phyloP scores from a whole-genome alignment of 441 rosid genomes.

The Adansonia grandidieri region DNA sequence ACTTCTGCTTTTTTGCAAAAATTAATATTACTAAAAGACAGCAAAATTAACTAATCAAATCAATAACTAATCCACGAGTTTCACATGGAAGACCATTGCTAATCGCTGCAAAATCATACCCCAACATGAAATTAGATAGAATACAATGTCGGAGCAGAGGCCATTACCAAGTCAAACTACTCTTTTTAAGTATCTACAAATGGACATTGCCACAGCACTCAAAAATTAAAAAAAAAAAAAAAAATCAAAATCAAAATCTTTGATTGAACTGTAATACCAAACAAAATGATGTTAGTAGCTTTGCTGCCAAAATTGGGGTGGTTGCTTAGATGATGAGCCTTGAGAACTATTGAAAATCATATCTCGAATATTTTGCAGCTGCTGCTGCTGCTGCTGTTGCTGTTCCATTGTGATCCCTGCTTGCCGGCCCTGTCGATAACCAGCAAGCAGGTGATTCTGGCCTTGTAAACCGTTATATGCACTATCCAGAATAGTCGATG shows the following conservation, averaged over 20 bases:
- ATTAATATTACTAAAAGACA: background rate
- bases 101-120: no score
- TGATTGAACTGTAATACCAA: background rate
- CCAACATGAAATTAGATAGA: no score
- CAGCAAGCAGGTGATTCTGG: conserved; percentile 34
- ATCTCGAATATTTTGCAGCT: conserved; percentile 30
- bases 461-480: conserved; percentile 29
- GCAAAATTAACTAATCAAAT: background rate
- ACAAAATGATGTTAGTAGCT: conserved; percentile 28
- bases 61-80: conserved; percentile 10
- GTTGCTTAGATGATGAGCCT: conserved; percentile 30
- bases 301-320: conserved; percentile 35
- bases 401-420: conserved; percentile 29
- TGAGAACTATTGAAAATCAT: conserved; percentile 22
- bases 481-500: conserved; percentile 26
- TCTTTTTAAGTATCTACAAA: no score
- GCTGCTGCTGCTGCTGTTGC: conserved; percentile 28
- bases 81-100: background rate
- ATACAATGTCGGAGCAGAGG: no score
- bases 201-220: no score
- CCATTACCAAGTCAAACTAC: no score
- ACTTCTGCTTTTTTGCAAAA: conserved; percentile 12
- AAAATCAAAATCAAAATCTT: background rate
- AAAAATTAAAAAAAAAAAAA: background rate
- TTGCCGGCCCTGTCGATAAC: conserved; percentile 39